Evolutionary conservation across 106 monocot species (phyloP).

Genomic region (Vanilla planifolia): DNA sequence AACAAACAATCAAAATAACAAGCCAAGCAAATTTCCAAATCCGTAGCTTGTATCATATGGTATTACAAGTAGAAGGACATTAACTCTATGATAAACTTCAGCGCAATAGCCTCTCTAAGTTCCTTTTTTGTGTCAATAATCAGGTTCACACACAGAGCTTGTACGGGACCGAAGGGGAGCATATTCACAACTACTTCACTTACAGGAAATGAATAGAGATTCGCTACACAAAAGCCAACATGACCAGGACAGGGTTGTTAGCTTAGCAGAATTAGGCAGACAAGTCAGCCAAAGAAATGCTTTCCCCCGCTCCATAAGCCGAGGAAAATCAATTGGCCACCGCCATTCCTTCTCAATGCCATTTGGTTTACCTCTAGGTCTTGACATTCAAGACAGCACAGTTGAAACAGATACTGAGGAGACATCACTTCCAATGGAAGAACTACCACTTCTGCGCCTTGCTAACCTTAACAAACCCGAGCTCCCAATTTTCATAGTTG

Average conservation of each 20-base stretch:
- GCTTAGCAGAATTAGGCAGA: conserved; percentile 10
- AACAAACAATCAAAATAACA: background rate
- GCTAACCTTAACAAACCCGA: conserved; percentile 21
- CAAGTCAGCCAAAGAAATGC: background rate
- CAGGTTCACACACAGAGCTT: conserved; percentile 12
- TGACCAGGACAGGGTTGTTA: background rate
- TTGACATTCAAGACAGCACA: conserved; percentile 9
- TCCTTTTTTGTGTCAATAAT: background rate
- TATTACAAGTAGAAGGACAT: too few species aligned
- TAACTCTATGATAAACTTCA: too few species aligned
- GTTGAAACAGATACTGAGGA: background rate
- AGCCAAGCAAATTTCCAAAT: background rate
- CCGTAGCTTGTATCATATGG: background rate
- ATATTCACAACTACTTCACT: conserved; percentile 6
- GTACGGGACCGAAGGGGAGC: conserved; percentile 4
- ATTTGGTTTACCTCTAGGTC: conserved; percentile 8
- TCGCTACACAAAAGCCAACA: background rate
- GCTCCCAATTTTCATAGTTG: conserved; percentile 14
- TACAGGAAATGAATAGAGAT: conserved; percentile 14
- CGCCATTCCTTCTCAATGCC: conserved; percentile 15
- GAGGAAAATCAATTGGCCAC: conserved; percentile 10
- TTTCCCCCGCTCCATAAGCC: conserved; percentile 4
- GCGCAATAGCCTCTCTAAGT: background rate
- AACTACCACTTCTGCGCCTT: conserved; percentile 1
- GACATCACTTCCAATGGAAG: background rate